Evolutionary conservation across 2,329 filamentous ascomycete genomes (phyloP).

Genomic region (Alternaria sp.): DNA sequence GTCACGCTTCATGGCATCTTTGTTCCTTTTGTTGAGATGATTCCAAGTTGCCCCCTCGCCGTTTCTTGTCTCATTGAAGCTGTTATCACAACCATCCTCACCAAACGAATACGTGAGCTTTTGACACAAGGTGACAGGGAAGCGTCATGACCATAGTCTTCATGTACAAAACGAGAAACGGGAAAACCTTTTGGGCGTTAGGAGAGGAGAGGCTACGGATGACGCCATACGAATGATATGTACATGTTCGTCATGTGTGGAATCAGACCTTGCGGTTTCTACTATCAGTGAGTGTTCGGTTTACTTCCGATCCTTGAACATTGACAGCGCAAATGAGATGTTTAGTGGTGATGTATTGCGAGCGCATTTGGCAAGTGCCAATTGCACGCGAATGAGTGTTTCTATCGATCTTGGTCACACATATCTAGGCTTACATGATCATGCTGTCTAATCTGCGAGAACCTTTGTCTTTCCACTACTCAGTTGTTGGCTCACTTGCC

Average conservation of each 20-base stretch:
- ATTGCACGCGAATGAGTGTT: not conserved
- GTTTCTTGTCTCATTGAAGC: not conserved
- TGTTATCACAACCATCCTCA: not conserved
- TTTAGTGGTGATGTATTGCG: not conserved
- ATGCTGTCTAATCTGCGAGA: not conserved
- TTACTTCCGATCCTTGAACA: not conserved
- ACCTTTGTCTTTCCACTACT: not conserved
- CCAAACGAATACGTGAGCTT: not conserved
- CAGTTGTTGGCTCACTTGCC: not conserved
- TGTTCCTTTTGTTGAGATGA: not conserved
- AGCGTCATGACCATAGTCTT: not conserved
- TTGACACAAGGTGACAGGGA: not conserved
- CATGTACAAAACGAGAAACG: not conserved
- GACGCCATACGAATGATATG: not conserved
- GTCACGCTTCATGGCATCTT: not conserved
- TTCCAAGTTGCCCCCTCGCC: not conserved
- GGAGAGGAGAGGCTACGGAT: not conserved
- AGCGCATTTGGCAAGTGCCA: not conserved
- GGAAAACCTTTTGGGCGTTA: not conserved
- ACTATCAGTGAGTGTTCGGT: not conserved
- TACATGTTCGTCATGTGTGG: not conserved
- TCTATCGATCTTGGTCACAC: not conserved
- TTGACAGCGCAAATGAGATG: not conserved
- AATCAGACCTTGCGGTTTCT: not conserved
- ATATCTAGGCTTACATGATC: not conserved